Base-by-base conservation (phyloP, 306 rosid species). In the Cucumis cinereus region DNA sequence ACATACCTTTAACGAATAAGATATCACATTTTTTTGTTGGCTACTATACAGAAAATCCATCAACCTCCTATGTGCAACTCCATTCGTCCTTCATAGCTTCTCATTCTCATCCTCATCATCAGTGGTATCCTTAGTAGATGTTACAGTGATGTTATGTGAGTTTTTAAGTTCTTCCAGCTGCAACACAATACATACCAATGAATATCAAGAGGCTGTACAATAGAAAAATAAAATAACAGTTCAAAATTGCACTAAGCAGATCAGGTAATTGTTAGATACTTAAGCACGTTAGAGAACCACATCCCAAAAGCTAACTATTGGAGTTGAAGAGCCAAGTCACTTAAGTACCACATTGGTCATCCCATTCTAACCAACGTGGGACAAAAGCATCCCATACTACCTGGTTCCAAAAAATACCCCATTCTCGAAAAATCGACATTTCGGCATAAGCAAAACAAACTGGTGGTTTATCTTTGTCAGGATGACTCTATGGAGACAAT, bases 131-230 rank as follows among this genome's bases (percentile, higher is more conserved):
- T 88, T 88, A 10, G 84, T 80, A 15, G 93, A 82, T 63, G 78
- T 40, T 19, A 74, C 24, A 45, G 85, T 80, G 61, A 58, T 64
- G 53, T 82, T 74, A 20, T 83, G 84, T 1, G 88, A 83, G 69
- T 62, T 80, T 84, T 86, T 89, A 70, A 87, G 78, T 79, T 86
- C 93, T 80, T 91, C 96, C 74, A 91, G 79, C 98, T 93, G 90
- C 74, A 82, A 74, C 66, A 74, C 53, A 73, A 49, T 22, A 64
- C n/a, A 38, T 7, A 64, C 72, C 8, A 16, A 36, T 35, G 47
- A 63, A 64, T 62, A 30, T 62, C 69, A 33, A 64, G 72, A 64
- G 28, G 28, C 50, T 36, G n/a, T 19, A 36, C 12, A 36, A 64
- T 11, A 38, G 52, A 6, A 36, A 36, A 17, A 36, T 17, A 64